Evolutionary conservation across 257 asterid species (phyloP).

Genomic region (Jacaranda copaia): DNA sequence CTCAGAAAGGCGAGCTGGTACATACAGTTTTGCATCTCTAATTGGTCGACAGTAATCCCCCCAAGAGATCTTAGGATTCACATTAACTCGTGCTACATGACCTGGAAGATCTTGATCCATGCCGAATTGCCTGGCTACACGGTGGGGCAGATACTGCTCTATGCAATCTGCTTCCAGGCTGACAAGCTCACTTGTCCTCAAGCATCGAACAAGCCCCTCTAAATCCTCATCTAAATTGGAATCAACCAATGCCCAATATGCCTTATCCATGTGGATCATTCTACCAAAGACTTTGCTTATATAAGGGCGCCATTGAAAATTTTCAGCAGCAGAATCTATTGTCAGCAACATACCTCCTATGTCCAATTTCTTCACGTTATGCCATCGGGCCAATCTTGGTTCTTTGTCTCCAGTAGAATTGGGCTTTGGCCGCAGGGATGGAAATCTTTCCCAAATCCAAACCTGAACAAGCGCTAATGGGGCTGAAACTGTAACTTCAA

Average conservation of each 20-base stretch:
- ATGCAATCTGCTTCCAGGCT: constrained; percentile 44
- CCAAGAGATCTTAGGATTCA: constrained; percentile 40
- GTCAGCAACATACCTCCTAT: not conserved
- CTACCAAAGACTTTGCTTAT: not conserved
- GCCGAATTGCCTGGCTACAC: constrained; percentile 62
- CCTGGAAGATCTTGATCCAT: constrained; percentile 57
- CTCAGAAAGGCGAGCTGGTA: constrained; percentile 42
- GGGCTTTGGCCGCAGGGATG: constrained; percentile 27
- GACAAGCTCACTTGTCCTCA: constrained; percentile 44
- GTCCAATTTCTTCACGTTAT: not conserved
- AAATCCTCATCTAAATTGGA: constrained; percentile 27
- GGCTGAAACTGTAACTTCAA: constrained; percentile 2
- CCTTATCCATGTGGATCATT: constrained; percentile 29
- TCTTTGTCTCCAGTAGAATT: not conserved
- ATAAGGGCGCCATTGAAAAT: constrained; percentile 51
- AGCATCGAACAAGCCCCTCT: constrained; percentile 32
- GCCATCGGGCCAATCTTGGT: constrained; percentile 53
- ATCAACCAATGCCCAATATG: constrained; percentile 25
- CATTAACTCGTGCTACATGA: constrained; percentile 13
- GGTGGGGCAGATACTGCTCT: constrained; percentile 55
- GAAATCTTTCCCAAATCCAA: constrained; percentile 64
- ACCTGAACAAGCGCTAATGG: constrained; percentile 45
- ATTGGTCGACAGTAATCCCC: constrained; percentile 37
- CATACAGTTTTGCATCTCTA: constrained; percentile 37
- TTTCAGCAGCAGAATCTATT: constrained; percentile 22